Evolutionary conservation across 2,329 filamentous ascomycete species (phyloP).

Genomic region (Paraphoma chrysanthemicola): DNA sequence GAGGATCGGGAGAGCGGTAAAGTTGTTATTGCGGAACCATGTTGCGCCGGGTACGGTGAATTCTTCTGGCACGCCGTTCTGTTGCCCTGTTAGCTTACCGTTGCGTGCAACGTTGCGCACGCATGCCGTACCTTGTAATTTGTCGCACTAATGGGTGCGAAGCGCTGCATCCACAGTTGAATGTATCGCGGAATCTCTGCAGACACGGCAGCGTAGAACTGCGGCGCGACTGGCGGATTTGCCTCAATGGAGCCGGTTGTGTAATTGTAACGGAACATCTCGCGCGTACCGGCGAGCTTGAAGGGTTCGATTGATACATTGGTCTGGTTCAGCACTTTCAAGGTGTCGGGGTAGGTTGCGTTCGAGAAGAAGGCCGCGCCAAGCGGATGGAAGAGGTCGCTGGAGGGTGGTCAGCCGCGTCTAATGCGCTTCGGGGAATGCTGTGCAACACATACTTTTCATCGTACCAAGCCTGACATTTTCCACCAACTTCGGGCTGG

Average conservation of each 20-base stretch:
- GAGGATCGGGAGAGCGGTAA: constrained; percentile 42
- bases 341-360: constrained; percentile 42
- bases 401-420: constrained; percentile 45
- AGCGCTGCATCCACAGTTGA: constrained; percentile 40
- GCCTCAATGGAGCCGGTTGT: constrained; percentile 34
- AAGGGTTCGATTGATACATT: constrained; percentile 42
- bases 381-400: constrained; percentile 48
- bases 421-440: constrained; percentile 20
- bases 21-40: constrained; percentile 47
- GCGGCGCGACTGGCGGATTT: constrained; percentile 26
- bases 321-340: constrained; percentile 43
- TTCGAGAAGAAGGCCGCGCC: constrained; percentile 50
- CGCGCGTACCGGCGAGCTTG: constrained; percentile 39
- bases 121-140: constrained; percentile 42
- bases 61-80: constrained; percentile 46
- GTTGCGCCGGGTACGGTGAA: constrained; percentile 43
- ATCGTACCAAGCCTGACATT: constrained; percentile 48
- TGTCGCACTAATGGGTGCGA: constrained; percentile 39
- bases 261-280: constrained; percentile 44
- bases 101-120: constrained; percentile 10
- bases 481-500: constrained; percentile 44
- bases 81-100: constrained; percentile 22
- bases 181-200: constrained; percentile 46
- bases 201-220: constrained; percentile 31
- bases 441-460: constrained; percentile 43